Conservation (phyloP, 2,329 filamentous ascomycete species). For the Penicillium sp. region DNA sequence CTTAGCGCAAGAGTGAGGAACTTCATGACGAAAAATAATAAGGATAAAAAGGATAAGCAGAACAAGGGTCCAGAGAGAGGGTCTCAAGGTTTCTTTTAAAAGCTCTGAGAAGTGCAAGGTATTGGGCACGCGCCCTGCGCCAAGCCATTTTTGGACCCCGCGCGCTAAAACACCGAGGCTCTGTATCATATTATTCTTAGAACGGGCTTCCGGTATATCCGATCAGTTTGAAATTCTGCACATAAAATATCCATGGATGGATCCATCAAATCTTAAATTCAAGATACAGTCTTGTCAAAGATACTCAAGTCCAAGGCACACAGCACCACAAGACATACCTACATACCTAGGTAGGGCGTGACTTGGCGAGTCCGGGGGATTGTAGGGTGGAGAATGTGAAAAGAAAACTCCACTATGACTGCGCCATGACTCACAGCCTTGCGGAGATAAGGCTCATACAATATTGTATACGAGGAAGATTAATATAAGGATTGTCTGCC, state of each 20-base stretch:
- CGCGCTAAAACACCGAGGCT: constrained; percentile 15
- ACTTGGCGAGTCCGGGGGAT: constrained; percentile 3
- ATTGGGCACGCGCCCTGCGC: constrained; percentile 19
- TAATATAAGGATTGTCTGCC: not conserved
- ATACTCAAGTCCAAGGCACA: not conserved
- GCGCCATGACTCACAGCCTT: constrained; percentile 16
- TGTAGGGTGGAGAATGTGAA: constrained; percentile 7
- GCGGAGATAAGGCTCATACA: constrained; percentile 8
- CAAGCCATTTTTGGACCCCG: constrained; percentile 24
- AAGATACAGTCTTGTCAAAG: not conserved
- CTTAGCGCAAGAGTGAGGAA: constrained; percentile 33
- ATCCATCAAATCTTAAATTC: not conserved
- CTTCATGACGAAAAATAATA: constrained; percentile 33
- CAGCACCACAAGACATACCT: not conserved
- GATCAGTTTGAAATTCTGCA: not conserved
- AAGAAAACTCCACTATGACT: constrained; percentile 11
- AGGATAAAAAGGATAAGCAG: not conserved
- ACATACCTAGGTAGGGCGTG: too few species aligned
- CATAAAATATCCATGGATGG: not conserved
- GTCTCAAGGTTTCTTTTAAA: constrained; percentile 8
- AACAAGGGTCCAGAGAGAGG: not conserved
- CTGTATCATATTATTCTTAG: constrained; percentile 4
- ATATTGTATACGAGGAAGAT: not conserved
- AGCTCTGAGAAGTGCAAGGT: constrained; percentile 8
- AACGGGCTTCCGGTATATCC: not conserved